A percentile compares a stretch with the other conserved stretches of the same genome.
phyloP scores from a whole-genome alignment of 495 filamentous ascomycete species.

The Hypoxylon rickii region DNA sequence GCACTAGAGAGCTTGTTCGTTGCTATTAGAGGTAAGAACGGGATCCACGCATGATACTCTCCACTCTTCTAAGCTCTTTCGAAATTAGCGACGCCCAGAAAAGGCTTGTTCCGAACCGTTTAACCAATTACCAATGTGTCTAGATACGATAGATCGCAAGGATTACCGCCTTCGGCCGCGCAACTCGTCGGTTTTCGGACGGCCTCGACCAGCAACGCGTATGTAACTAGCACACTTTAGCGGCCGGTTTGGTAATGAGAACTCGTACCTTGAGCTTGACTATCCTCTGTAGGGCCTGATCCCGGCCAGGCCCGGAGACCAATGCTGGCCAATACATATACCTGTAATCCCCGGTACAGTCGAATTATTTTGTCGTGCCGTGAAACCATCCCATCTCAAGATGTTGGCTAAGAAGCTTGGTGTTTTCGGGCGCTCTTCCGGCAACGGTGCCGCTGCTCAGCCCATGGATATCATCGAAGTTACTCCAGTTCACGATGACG shows the following conservation, averaged over 20 bases:
- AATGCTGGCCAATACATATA: background rate
- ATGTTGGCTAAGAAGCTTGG: background rate
- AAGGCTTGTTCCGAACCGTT: background rate
- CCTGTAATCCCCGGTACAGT: background rate
- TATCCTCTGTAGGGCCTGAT: background rate
- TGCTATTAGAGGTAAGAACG: too few species aligned
- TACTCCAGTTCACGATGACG: background rate
- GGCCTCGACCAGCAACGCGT: background rate
- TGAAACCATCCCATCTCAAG: background rate
- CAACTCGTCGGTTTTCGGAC: background rate
- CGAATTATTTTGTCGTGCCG: background rate
- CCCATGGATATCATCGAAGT: background rate
- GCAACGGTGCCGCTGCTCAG: background rate
- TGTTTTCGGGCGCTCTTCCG: background rate
- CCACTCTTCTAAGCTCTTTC: background rate
- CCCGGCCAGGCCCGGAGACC: background rate
- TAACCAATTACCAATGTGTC: background rate
- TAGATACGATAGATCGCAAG: background rate
- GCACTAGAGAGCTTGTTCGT: too few species aligned
- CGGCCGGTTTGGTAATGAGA: background rate
- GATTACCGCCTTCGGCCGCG: background rate
- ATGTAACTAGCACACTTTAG: background rate
- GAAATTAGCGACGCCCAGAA: background rate
- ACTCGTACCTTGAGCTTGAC: background rate
- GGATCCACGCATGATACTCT: too few species aligned